Evolutionary conservation across 257 asterid species (phyloP).

Genomic region (Penstemon davidsonii): DNA sequence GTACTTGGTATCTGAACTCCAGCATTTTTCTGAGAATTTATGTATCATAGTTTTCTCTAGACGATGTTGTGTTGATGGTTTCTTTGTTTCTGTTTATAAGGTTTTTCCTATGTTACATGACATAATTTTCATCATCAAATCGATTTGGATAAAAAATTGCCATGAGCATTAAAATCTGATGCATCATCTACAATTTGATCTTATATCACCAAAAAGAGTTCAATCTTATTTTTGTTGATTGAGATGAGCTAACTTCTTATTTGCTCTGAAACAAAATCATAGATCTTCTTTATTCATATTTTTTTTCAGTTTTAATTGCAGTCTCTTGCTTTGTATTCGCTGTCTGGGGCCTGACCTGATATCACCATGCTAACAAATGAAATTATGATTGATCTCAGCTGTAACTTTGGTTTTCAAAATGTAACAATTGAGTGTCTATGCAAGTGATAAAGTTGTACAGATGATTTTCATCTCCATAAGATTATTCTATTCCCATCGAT

Average conservation of each 20-base stretch:
- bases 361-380: too few species aligned
- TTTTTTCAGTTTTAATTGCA: too few species aligned
- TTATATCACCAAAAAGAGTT: background rate
- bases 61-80: constrained; percentile 2
- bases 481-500: background rate
- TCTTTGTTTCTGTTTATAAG: background rate
- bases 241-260: too few species aligned
- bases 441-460: background rate
- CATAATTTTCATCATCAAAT: constrained; percentile 14
- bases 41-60: background rate
- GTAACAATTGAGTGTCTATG: background rate
- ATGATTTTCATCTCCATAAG: background rate
- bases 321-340: too few species aligned
- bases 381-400: background rate
- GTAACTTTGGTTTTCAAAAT: constrained; percentile 17
- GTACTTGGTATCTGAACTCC: constrained; percentile 16
- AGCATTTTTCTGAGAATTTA: background rate
- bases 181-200: background rate
- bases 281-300: too few species aligned
- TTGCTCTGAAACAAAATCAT: too few species aligned
- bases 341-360: too few species aligned
- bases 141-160: background rate
- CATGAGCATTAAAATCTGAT: background rate
- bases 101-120: background rate
- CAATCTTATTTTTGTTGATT: background rate